Evolutionary conservation across 345 rosid species (phyloP).

Genomic region (Populus euphratica): DNA sequence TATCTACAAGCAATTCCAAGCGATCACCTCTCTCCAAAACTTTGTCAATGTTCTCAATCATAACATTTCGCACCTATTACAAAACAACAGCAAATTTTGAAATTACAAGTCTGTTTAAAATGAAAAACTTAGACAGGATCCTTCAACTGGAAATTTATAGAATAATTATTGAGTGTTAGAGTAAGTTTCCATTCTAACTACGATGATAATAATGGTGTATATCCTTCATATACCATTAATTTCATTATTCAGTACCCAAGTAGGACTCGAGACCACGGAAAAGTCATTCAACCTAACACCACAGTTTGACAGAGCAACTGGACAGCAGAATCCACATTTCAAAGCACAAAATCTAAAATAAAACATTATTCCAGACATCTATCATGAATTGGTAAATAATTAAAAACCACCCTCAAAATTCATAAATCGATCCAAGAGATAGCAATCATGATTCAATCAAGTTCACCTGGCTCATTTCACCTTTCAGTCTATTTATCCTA

Average conservation of each 20-base stretch:
- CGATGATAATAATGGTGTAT: neutral
- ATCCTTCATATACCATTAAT: neutral
- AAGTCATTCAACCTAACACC: neutral
- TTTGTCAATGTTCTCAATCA: slow-evolving; percentile 94
- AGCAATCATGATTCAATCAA: neutral
- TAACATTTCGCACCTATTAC: slow-evolving; percentile 72
- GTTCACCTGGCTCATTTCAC: slow-evolving; percentile 89
- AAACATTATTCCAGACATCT: neutral
- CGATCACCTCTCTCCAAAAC: slow-evolving; percentile 93
- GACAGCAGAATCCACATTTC: neutral
- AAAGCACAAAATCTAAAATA: neutral
- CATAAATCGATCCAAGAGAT: slow-evolving; percentile 5
- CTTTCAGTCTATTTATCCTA: slow-evolving; percentile 79
- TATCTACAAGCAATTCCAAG: slow-evolving; percentile 90
- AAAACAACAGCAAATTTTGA: neutral
- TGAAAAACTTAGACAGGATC: neutral
- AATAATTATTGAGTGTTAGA: neutral
- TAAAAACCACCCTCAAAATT: neutral
- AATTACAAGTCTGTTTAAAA: neutral
- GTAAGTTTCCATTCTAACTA: neutral
- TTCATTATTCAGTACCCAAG: neutral
- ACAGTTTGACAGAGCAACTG: neutral
- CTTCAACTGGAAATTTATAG: neutral
- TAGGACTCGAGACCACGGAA: neutral
- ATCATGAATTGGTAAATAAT: neutral